Conservation (phyloP, 352 stramenopile genomes). For the Phytophthora sp. region DNA sequence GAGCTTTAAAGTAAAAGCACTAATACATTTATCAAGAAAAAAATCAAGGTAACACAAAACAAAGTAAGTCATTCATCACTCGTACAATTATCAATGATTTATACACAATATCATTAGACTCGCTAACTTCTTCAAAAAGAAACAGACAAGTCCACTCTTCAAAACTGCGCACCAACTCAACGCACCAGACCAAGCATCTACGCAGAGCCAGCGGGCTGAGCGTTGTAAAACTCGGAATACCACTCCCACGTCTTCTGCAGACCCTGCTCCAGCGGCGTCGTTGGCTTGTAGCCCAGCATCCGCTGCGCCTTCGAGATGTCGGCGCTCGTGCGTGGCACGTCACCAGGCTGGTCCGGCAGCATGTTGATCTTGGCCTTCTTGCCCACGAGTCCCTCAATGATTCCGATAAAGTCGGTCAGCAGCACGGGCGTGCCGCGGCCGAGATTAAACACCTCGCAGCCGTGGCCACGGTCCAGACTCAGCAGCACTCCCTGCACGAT, state of each 20-base stretch:
- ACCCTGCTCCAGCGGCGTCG: slow-evolving; percentile 92
- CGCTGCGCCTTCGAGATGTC: slow-evolving; percentile 95
- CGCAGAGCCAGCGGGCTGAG: not conserved
- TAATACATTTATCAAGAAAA: no score
- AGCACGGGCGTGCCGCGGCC: slow-evolving; percentile 93
- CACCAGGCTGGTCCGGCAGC: slow-evolving; percentile 95
- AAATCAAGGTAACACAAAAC: no score
- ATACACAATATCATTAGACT: no score
- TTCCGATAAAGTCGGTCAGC: slow-evolving; percentile 95
- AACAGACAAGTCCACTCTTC: no score
- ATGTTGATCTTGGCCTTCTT: slow-evolving; percentile 95
- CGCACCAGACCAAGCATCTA: not conserved
- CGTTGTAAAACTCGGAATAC: slow-evolving; percentile 86
- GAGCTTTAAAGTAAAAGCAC: no score
- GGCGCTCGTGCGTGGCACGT: slow-evolving; percentile 96
- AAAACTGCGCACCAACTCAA: not conserved
- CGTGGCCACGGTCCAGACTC: slow-evolving; percentile 64
- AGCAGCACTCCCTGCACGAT: slow-evolving; percentile 96
- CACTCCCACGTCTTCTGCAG: slow-evolving; percentile 94
- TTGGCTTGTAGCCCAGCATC: slow-evolving; percentile 96
- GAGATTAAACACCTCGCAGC: slow-evolving; percentile 98
- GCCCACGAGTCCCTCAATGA: slow-evolving; percentile 94
- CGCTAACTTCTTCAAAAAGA: no score
- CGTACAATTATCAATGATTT: no score
- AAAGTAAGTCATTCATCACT: no score